Evolutionary conservation across 169 alveolate genomes (phyloP).

Genomic region (Prorocentrum cordatum): DNA sequence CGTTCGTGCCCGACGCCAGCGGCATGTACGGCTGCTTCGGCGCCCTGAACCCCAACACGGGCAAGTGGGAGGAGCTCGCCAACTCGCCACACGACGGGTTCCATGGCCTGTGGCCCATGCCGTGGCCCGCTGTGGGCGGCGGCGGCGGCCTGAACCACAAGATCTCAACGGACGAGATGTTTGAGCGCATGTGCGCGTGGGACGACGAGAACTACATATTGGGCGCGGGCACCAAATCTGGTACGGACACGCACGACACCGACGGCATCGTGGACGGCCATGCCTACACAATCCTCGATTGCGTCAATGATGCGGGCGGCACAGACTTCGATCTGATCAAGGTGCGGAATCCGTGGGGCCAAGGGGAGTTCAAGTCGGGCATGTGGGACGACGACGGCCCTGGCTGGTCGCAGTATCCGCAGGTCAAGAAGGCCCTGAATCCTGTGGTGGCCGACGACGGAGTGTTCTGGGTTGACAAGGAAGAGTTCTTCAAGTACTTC

Average conservation of each 20-base stretch:
- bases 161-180: background rate
- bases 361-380: background rate
- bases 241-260: background rate
- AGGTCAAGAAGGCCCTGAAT: background rate
- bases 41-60: background rate
- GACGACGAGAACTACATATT: background rate
- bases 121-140: conserved; percentile 7
- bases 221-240: background rate
- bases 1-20: background rate
- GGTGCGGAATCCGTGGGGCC: conserved; percentile 4
- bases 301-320: background rate
- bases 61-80: background rate
- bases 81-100: background rate
- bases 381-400: background rate
- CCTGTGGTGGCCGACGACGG: conserved; percentile 2
- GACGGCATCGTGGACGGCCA: background rate
- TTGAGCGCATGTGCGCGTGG: conserved; percentile 5
- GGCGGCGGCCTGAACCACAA: background rate
- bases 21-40: background rate
- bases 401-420: conserved; percentile 8
- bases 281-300: background rate
- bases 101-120: background rate
- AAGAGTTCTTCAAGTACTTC: background rate
- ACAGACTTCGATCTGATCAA: background rate
- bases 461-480: background rate